Evolutionary conservation across 192 early-diverging fungal species (phyloP).

Genomic region (Phycomyces nitens): DNA sequence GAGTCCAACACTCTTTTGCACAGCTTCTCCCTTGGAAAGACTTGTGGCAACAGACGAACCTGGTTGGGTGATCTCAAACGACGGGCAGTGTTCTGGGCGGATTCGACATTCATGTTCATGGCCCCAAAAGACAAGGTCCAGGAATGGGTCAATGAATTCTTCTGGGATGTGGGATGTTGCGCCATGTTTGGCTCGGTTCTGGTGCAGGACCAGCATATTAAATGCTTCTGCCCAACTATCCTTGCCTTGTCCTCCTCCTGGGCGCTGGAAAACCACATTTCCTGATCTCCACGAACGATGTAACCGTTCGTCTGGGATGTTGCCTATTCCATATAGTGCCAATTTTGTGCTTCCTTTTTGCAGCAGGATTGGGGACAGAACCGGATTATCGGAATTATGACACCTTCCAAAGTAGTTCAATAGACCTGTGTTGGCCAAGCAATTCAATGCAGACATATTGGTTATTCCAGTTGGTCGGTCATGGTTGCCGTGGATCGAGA

Average conservation of each 20-base stretch:
- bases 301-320: slow-evolving; percentile 87
- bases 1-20: slow-evolving; percentile 55
- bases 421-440: slow-evolving; percentile 72
- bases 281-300: slow-evolving; percentile 70
- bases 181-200: slow-evolving; percentile 84
- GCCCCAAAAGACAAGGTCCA: slow-evolving; percentile 90
- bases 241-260: slow-evolving; percentile 45
- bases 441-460: slow-evolving; percentile 78
- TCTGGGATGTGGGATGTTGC: slow-evolving; percentile 87
- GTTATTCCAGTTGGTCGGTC: slow-evolving; percentile 90
- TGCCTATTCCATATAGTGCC: slow-evolving; percentile 88
- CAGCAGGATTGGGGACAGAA: slow-evolving; percentile 76
- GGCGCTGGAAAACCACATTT: slow-evolving; percentile 57
- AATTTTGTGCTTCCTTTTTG: slow-evolving; percentile 74
- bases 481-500: slow-evolving; percentile 97
- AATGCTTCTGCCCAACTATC: slow-evolving; percentile 69
- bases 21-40: slow-evolving; percentile 78
- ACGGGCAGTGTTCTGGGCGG: slow-evolving; percentile 64
- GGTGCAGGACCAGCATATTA: slow-evolving; percentile 88
- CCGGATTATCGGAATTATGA: slow-evolving; percentile 67
- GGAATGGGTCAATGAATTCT: slow-evolving; percentile 73
- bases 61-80: slow-evolving; percentile 85
- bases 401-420: slow-evolving; percentile 93
- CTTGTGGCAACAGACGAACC: slow-evolving; percentile 92
- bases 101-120: slow-evolving; percentile 96